These are phyloP conservation scores for Turritis glabra DNA, from an alignment of 345 rosid genomes.

Conservation along the genomic window DNA sequence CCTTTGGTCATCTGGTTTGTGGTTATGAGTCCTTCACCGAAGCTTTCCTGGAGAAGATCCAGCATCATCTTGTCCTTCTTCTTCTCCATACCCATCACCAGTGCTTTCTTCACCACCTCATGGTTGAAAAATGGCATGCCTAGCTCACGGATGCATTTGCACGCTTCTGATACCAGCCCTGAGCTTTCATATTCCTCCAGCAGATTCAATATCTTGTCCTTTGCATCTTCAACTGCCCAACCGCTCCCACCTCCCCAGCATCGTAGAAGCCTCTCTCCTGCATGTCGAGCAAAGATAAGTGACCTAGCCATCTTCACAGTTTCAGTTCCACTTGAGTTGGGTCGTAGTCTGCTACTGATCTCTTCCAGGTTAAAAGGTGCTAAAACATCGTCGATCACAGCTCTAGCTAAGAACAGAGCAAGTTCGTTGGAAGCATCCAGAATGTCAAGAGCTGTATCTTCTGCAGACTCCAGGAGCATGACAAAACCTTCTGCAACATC, in stretches of 20 bases:
- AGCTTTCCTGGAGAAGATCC: slow-evolving; percentile 70
- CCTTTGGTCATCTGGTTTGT: slow-evolving; percentile 87
- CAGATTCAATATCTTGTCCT: slow-evolving; percentile 81
- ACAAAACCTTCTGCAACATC: slow-evolving; percentile 82
- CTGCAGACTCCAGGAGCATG: slow-evolving; percentile 88
- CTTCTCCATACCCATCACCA: slow-evolving; percentile 98
- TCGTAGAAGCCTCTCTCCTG: slow-evolving; percentile 89
- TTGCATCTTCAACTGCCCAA: slow-evolving; percentile 96
- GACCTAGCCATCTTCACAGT: slow-evolving; percentile 74
- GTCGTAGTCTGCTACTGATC: slow-evolving; percentile 60
- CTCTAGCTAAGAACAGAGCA: slow-evolving; percentile 63
- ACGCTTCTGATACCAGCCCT: slow-evolving; percentile 74
- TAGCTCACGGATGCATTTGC: slow-evolving; percentile 82
- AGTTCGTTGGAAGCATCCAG: slow-evolving; percentile 92
- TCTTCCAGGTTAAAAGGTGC: slow-evolving; percentile 80
- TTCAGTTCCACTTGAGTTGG: slow-evolving; percentile 77
- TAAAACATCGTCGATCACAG: slow-evolving; percentile 89
- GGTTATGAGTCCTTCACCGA: slow-evolving; percentile 74
- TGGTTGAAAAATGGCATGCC: slow-evolving; percentile 92
- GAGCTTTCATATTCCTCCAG: slow-evolving; percentile 82
- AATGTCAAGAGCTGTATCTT: slow-evolving; percentile 87
- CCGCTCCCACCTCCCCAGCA: slow-evolving; percentile 98
- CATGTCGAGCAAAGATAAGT: slow-evolving; percentile 81
- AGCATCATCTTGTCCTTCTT: slow-evolving; percentile 71
- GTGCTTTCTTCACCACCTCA: slow-evolving; percentile 93